Conservation (phyloP, 331 rosid species). For the Spiraea crenata region DNA sequence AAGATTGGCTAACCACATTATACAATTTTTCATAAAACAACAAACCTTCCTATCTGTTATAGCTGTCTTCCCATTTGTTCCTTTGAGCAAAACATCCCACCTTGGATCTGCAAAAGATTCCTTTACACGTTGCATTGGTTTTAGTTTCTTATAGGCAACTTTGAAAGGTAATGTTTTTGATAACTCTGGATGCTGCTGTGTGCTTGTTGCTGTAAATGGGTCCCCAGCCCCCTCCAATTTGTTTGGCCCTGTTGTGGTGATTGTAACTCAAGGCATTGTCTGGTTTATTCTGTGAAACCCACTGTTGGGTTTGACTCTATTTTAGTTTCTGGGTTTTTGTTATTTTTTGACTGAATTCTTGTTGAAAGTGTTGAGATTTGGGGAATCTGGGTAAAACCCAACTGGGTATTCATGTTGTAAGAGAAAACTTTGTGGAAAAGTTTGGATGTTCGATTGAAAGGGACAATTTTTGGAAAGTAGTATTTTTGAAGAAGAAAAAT, state of each 20-base stretch:
- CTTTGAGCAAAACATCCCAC: conserved; percentile 26
- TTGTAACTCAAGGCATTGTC: conserved; percentile 24
- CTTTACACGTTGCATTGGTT: conserved; percentile 29
- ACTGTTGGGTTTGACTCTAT: conserved; percentile 13
- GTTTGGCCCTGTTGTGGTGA: conserved; percentile 19
- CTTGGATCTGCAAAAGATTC: conserved; percentile 53
- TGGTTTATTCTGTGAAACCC: conserved; percentile 38
- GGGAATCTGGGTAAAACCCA: conserved; percentile 19
- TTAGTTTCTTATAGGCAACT: conserved; percentile 28
- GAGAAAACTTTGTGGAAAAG: conserved; percentile 21
- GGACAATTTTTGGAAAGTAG: conserved; percentile 13
- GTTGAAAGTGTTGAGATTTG: conserved; percentile 22
- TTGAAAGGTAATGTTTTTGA: conserved; percentile 21
- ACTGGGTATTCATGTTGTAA: conserved; percentile 10
- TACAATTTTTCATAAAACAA: conserved; percentile 25
- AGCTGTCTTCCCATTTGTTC: conserved; percentile 37
- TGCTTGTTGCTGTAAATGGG: conserved; percentile 16
- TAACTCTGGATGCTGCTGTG: conserved; percentile 11
- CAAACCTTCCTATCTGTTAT: conserved; percentile 31
- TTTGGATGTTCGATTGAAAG: conserved; percentile 25
- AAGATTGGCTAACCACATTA: conserved; percentile 32
- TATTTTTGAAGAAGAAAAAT: conserved; percentile 18
- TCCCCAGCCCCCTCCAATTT: conserved; percentile 23
- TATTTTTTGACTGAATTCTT: conserved; percentile 20
- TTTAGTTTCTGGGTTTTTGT: conserved; percentile 24